Conservation (phyloP, 2,329 filamentous ascomycete species). For the Exophiala mesophila region DNA sequence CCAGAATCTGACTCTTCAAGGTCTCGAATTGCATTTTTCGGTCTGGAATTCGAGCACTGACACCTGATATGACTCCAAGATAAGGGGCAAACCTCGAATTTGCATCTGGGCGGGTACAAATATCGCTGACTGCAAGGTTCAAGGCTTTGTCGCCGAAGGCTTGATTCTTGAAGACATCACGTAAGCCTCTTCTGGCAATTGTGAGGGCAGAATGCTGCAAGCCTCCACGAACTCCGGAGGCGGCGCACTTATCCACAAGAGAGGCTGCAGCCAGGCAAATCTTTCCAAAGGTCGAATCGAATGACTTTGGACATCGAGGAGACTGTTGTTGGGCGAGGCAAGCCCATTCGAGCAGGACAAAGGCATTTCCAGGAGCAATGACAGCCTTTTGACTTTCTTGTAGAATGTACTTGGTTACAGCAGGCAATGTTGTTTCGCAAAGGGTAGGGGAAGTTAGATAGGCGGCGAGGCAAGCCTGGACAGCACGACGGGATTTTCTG, state of each 20-base stretch:
- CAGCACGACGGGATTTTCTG: slow-evolving; percentile 73
- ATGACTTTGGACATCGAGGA: slow-evolving; percentile 54
- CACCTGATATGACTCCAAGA: slow-evolving; percentile 81
- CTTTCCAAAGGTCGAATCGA: slow-evolving; percentile 52
- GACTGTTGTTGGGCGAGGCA: slow-evolving; percentile 71
- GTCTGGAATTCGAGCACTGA: slow-evolving; percentile 66
- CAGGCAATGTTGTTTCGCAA: slow-evolving; percentile 28
- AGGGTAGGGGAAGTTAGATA: slow-evolving; percentile 58
- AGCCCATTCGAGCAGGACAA: slow-evolving; percentile 88
- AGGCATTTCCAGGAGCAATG: slow-evolving; percentile 74
- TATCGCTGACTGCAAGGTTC: slow-evolving; percentile 56
- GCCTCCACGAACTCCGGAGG: slow-evolving; percentile 57
- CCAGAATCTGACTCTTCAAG: slow-evolving; percentile 67
- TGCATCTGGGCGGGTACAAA: slow-evolving; percentile 64
- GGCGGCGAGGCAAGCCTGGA: slow-evolving; percentile 70
- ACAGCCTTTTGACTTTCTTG: slow-evolving; percentile 70
- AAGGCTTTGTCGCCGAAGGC: slow-evolving; percentile 58
- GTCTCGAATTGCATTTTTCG: slow-evolving; percentile 59
- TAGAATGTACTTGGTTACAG: slow-evolving; percentile 60
- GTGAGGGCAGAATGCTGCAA: slow-evolving; percentile 70
- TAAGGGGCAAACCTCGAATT: slow-evolving; percentile 68
- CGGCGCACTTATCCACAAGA: slow-evolving; percentile 71
- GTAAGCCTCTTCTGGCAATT: slow-evolving; percentile 72
- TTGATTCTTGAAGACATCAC: slow-evolving; percentile 62
- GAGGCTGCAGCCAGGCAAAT: slow-evolving; percentile 66